Percentiles rank a stretch among this genome's conserved stretches.
Evolutionary conservation across 192 early-diverging fungal genomes (phyloP).

Genomic region (Mortierella hygrophila): DNA sequence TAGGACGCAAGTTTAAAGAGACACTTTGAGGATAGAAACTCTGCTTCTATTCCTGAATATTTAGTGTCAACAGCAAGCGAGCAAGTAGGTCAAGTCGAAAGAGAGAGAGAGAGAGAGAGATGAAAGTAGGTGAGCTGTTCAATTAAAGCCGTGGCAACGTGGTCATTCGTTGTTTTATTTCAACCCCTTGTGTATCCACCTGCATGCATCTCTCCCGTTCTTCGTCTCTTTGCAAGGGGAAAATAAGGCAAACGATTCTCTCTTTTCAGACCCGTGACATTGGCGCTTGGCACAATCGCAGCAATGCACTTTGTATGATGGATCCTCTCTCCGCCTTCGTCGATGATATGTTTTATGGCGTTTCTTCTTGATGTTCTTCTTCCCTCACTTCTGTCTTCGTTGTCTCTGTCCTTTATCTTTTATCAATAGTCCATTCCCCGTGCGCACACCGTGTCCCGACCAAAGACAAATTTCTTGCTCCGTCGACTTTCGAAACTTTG

Average conservation of each 20-base stretch:
- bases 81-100: background rate
- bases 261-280: background rate
- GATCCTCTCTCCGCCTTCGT: too few relatives aligned
- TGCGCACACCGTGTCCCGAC: background rate
- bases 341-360: too few relatives aligned
- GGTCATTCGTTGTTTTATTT: background rate
- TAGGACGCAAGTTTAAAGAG: background rate
- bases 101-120: background rate
- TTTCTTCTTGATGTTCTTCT: too few relatives aligned
- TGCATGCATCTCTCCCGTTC: background rate
- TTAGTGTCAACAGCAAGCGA: background rate
- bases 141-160: background rate
- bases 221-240: background rate
- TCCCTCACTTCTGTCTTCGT: too few relatives aligned
- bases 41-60: background rate
- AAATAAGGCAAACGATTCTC: background rate
- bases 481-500: background rate
- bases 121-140: background rate
- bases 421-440: background rate
- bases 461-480: background rate
- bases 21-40: too few relatives aligned
- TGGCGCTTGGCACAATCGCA: background rate
- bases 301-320: background rate
- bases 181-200: too few relatives aligned
- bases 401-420: background rate